Evolutionary conservation across 345 rosid species (phyloP), one percentile per base, ranked within the genome.

Genomic region (Schrenkiella parvula): DNA sequence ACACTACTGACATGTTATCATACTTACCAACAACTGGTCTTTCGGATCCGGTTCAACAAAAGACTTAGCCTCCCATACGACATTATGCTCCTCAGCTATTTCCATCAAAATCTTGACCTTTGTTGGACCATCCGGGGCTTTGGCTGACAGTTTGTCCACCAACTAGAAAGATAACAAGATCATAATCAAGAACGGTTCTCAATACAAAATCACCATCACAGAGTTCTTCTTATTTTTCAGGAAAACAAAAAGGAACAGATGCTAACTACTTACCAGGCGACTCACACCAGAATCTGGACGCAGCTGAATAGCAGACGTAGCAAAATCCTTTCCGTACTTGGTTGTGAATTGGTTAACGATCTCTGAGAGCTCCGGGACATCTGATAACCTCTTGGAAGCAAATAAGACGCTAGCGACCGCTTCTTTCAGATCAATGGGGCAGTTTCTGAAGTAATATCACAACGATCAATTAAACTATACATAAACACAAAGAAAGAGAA

Each of bases 261-360:
- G 25, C 35, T 72, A 56, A 4, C 12, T 29, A 76, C 93, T 81
- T 81, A 92, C 99, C 83, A 82, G 58, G 58, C 97, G 98, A 76
- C 89, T 82, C 23, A 89, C 98, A 59, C 99, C 98, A 85, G 97
- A 87, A 73, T 88, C 89, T 12, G 98, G 98, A 66, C 92, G 96
- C 55, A 95, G 51, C 77, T 88, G 96, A 81, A 85, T 80, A 11
- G 99, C 91, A 25, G 88, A 81, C 11, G 85, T 62, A 38, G 81
- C 82, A 64, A 91, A 95, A 37, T 89, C 97, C 67, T 91, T 91
- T 35, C 99, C 99, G 67, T 95, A 95, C 82, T 95, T 95, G 18
- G 89, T 78, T 0, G 85, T 80, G 63, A 95, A 81, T 59, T 85
- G 89, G 76, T 89, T 95, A 21, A 80, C 78, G 9, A 82, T 80